Evolutionary conservation across 2,329 filamentous ascomycete genomes (phyloP), one percentile per base, ranked within the genome.

Genomic region (Paracamarosporium sp.): DNA sequence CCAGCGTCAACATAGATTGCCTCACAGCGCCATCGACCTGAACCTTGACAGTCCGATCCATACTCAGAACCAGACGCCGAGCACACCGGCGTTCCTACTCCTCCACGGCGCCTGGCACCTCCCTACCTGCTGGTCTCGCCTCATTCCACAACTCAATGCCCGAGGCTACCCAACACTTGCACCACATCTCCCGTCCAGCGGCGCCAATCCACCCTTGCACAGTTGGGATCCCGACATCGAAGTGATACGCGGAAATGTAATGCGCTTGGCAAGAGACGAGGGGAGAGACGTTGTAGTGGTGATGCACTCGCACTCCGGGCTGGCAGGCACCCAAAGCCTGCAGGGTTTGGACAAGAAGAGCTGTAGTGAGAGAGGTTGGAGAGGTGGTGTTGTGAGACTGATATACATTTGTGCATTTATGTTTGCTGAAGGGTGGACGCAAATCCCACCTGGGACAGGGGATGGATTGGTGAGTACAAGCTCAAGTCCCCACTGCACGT

Each of bases 351-450:
- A 52, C 30, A 57, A 60, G 28, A 12, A 30, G 17, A 31, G 27
- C 31, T 55, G 53, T 40, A 20, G 27, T 2, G 20, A 17, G 28
- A 33, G 53, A 15, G 57, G 54, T 3, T 57, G 48, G 54, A 44
- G 15, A 4, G 57, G 57, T 15, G 57, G 57, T 13, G 50, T 60
- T 0, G 46, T 60, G 15, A n/a, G 54, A 7, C 22, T 60, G 15
- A 25, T 60, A 2, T 60, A 56, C 25, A 43, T 57, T 17, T 43
- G 24, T n/a, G 57, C 30, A 6, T 57, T 51, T 31, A 40, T 57
- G 33, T 51, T 60, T 15, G 48, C 35, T 3, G 57, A 60, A 45
- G 54, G 54, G 13, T 54, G 47, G 17, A 40, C n/a, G 17, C 54
- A 57, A 17, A 36, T 45, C 11, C n/a, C 41, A 27, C 53, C 33